These are phyloP conservation scores for Leccinum longicurvipes DNA, from an alignment of 768 basidiomycete genomes.

Conservation along the genomic window DNA sequence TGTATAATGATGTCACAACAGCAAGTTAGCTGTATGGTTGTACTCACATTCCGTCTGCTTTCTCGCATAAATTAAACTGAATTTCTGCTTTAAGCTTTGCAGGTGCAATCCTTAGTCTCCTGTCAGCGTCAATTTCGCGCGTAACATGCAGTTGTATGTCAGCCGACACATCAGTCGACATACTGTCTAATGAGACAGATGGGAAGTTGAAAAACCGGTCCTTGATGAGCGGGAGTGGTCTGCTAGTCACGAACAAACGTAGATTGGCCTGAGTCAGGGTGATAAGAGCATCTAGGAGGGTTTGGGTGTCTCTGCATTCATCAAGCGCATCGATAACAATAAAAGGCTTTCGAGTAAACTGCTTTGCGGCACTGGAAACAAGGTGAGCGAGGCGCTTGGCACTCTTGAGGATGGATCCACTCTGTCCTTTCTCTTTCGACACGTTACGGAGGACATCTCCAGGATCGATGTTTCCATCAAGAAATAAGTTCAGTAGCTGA, in stretches of 20 bases:
- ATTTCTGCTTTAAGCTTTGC: constrained; percentile 6
- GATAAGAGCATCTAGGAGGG: neutral
- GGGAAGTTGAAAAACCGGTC: constrained; percentile 1
- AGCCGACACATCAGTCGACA: neutral
- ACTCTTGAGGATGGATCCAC: neutral
- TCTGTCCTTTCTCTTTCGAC: neutral
- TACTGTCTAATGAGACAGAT: constrained; percentile 2
- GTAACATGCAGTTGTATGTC: constrained; percentile 9
- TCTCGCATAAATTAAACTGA: neutral
- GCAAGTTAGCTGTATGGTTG: neutral
- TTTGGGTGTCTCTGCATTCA: constrained; percentile 10
- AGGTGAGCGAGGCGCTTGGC: neutral
- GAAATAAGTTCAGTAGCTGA: neutral
- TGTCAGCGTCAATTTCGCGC: constrained; percentile 6
- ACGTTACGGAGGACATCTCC: neutral
- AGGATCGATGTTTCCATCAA: neutral
- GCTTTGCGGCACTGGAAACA: neutral
- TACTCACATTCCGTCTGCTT: constrained; percentile 13
- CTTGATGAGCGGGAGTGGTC: constrained; percentile 8
- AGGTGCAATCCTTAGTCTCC: neutral
- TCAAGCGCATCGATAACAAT: constrained; percentile 16
- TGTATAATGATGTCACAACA: neutral
- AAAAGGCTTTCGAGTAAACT: neutral
- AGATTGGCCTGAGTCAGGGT: neutral
- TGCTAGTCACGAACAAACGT: constrained; percentile 11